These are phyloP conservation scores for Acanthamoeba lenticulata DNA, from an alignment of 208 protist genomes.

Conservation along the genomic window DNA sequence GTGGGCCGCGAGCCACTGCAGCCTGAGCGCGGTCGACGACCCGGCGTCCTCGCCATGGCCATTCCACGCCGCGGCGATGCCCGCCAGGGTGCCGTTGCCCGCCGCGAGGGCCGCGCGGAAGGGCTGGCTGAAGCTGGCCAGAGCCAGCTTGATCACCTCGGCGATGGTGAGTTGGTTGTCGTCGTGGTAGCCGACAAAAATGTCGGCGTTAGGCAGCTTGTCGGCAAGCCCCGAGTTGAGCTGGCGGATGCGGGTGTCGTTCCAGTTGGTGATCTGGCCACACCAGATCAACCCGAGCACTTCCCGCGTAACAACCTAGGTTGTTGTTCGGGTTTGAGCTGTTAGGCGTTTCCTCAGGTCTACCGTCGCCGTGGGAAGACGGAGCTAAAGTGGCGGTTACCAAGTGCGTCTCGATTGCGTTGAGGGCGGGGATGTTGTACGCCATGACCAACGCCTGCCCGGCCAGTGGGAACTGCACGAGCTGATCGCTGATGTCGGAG, in stretches of 20 bases:
- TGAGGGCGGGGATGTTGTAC: too few relatives aligned
- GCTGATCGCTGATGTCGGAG: too few relatives aligned
- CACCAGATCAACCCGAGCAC: background rate
- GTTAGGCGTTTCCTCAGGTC: too few relatives aligned
- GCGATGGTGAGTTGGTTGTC: background rate
- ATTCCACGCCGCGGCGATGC: background rate
- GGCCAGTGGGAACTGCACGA: too few relatives aligned
- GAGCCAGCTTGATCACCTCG: background rate
- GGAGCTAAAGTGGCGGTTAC: too few relatives aligned
- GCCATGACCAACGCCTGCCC: too few relatives aligned
- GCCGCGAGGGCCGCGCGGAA: background rate
- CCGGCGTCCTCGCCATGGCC: background rate
- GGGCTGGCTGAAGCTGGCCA: background rate
- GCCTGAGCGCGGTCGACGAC: background rate
- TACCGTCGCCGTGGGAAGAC: background rate
- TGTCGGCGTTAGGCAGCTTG: background rate
- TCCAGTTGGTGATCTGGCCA: background rate
- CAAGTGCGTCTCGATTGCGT: too few relatives aligned
- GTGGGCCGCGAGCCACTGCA: background rate
- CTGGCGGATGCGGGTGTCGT: background rate
- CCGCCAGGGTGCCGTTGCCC: background rate
- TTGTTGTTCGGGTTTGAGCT: too few relatives aligned
- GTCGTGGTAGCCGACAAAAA: background rate
- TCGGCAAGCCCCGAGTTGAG: background rate
- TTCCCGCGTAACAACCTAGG: too few relatives aligned